phyloP scores from a whole-genome alignment of 345 rosid genomes.

The Syzygium oleosum region DNA sequence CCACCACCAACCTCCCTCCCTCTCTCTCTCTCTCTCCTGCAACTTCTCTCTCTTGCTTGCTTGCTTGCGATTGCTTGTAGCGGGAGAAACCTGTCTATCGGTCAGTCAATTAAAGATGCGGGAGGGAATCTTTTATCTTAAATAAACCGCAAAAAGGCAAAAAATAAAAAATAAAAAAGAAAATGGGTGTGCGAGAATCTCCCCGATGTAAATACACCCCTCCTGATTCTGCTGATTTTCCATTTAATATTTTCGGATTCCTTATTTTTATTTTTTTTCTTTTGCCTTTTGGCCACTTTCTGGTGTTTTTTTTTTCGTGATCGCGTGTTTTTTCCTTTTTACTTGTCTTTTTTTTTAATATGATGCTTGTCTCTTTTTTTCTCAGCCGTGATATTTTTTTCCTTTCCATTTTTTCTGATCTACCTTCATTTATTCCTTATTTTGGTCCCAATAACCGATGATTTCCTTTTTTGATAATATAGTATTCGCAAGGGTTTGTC shows the following conservation, averaged over 20 bases:
- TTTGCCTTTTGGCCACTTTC: not conserved
- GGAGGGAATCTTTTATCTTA: not conserved
- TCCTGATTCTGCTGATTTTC: not conserved
- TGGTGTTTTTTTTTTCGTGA: not conserved
- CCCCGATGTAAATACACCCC: not conserved
- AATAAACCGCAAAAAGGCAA: not conserved
- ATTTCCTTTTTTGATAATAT: not conserved
- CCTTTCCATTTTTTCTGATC: not conserved
- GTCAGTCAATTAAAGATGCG: not conserved
- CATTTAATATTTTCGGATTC: not conserved
- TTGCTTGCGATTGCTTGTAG: not conserved
- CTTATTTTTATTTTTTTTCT: fast-evolving
- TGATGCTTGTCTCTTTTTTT: not conserved
- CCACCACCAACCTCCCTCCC: not conserved
- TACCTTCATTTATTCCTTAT: not conserved
- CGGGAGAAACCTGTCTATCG: not conserved
- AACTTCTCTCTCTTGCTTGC: not conserved
- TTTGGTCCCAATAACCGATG: not conserved
- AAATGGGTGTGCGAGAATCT: not conserved
- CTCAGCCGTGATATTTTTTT: not conserved
- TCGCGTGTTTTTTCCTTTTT: not conserved
- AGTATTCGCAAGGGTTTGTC: fast-evolving
- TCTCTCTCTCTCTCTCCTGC: not conserved
- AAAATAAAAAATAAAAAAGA: not conserved
- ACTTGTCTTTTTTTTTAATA: not conserved